Conservation (phyloP, 192 early-diverging fungal genomes). For the Coemansia sp. region DNA sequence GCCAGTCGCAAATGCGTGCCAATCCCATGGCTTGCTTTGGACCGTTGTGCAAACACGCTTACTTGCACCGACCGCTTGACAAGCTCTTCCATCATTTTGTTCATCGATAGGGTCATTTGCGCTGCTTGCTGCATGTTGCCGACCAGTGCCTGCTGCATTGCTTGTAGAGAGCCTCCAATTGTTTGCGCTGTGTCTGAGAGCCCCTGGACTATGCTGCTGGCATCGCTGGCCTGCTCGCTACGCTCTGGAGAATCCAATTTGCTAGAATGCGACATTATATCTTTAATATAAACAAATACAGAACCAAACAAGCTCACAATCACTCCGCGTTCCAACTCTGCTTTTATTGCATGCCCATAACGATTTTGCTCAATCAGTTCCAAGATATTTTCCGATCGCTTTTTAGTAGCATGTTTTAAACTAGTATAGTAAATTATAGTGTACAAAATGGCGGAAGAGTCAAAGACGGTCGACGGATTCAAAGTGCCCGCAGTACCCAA, state of each 20-base stretch:
- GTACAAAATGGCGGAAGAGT: constrained; percentile 3
- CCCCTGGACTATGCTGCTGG: constrained; percentile 11
- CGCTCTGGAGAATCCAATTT: not conserved
- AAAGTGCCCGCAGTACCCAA: constrained; percentile 32
- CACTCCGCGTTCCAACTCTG: no score
- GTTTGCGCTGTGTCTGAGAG: constrained; percentile 36
- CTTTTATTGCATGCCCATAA: no score
- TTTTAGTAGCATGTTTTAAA: not conserved
- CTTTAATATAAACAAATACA: constrained; percentile 2
- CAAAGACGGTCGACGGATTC: constrained; percentile 14
- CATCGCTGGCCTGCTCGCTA: not conserved
- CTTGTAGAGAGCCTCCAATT: constrained; percentile 38
- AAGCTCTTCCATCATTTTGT: constrained; percentile 54
- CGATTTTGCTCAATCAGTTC: no score
- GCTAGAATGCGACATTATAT: constrained; percentile 5
- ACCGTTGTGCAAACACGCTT: constrained; percentile 22
- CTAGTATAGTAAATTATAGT: not conserved
- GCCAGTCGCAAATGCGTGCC: constrained; percentile 6
- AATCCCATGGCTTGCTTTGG: not conserved
- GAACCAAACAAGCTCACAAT: not conserved
- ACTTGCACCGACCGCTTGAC: constrained; percentile 37
- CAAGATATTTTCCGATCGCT: no score
- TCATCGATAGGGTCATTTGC: constrained; percentile 51
- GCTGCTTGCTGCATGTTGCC: constrained; percentile 51
- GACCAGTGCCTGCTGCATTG: constrained; percentile 38